Evolutionary conservation across 2,329 filamentous ascomycete genomes (phyloP).

Genomic region (Berkeleyomyces rouxiae): DNA sequence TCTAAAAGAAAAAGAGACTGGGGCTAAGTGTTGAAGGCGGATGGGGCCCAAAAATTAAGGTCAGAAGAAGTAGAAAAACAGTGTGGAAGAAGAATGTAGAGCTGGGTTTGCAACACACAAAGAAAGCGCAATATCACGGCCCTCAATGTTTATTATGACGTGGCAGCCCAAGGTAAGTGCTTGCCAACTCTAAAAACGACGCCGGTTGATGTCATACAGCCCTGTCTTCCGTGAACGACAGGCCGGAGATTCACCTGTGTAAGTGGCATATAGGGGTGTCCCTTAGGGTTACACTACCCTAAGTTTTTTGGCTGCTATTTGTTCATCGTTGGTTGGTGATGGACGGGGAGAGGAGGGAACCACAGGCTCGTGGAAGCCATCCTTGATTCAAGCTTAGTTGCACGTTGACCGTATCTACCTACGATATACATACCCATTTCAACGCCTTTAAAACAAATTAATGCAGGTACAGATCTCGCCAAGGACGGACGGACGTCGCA

Average conservation of each 20-base stretch:
- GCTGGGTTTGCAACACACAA: background rate
- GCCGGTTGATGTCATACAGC: no score
- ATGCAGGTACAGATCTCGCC: no score
- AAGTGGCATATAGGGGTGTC: background rate
- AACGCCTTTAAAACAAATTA: no score
- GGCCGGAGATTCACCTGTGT: background rate
- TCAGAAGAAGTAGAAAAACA: background rate
- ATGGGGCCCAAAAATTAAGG: background rate
- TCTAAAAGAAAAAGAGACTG: background rate
- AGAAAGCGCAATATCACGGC: background rate
- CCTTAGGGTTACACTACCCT: background rate
- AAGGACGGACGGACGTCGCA: no score
- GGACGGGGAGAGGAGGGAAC: no score
- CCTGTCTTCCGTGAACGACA: background rate
- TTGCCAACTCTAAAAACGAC: background rate
- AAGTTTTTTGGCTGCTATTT: background rate
- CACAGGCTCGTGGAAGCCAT: background rate
- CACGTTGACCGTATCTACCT: background rate
- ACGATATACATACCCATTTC: background rate
- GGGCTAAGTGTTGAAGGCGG: background rate
- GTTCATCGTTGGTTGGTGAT: no score
- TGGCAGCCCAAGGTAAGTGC: background rate
- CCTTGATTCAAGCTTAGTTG: background rate
- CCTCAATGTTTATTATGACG: background rate
- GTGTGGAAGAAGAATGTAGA: background rate